Evolutionary conservation across 257 asterid genomes (phyloP).

Genomic region (Solanum infundibuliforme): DNA sequence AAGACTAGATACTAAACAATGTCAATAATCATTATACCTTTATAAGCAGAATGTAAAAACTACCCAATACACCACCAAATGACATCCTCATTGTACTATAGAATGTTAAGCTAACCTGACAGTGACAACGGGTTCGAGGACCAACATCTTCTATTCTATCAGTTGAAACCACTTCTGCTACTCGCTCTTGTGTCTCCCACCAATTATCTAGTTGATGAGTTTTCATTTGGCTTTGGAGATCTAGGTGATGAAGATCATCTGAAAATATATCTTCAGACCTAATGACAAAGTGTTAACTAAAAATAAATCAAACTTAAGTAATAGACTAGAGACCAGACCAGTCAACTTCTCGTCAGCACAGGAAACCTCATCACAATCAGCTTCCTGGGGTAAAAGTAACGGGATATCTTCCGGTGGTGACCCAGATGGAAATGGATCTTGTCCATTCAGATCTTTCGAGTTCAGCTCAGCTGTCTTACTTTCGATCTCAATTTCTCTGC

Average conservation of each 20-base stretch:
- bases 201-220: slow-evolving; percentile 21
- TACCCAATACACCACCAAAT: neutral
- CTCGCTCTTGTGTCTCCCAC: slow-evolving; percentile 48
- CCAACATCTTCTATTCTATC: slow-evolving; percentile 59
- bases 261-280: slow-evolving; percentile 6
- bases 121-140: slow-evolving; percentile 55
- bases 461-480: slow-evolving; percentile 20
- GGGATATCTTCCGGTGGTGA: slow-evolving; percentile 79
- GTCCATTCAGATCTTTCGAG: slow-evolving; percentile 23
- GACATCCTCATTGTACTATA: neutral
- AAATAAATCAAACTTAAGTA: slow-evolving; percentile 10
- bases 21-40: neutral
- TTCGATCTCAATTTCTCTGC: slow-evolving; percentile 34
- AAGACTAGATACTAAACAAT: neutral
- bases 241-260: slow-evolving; percentile 9
- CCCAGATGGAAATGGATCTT: slow-evolving; percentile 44
- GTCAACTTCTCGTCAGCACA: slow-evolving; percentile 15
- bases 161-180: slow-evolving; percentile 27
- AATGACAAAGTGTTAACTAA: neutral
- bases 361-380: slow-evolving; percentile 31
- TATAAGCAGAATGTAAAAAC: neutral
- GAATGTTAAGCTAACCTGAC: slow-evolving; percentile 52
- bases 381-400: slow-evolving; percentile 82
- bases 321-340: slow-evolving; percentile 17
- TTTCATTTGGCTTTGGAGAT: slow-evolving; percentile 12